Conservation (phyloP, 2,329 filamentous ascomycete genomes). For the Fusarium incarnatum region DNA sequence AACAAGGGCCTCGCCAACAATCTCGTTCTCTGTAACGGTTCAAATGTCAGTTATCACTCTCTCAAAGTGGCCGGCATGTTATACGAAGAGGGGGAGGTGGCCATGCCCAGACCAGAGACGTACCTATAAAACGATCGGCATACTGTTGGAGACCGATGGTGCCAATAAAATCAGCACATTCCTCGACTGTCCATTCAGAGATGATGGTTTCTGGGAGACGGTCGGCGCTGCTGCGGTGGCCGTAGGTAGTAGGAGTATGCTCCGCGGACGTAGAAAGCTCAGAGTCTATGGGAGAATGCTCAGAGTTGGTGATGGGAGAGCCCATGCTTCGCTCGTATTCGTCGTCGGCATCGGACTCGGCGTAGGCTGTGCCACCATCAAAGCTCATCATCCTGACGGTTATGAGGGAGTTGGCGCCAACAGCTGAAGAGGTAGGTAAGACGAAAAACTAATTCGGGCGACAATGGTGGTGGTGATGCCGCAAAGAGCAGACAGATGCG, state of each 20-base stretch:
- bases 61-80: not conserved
- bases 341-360: slow-evolving; percentile 84
- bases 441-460: slow-evolving; percentile 19
- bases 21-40: slow-evolving; percentile 80
- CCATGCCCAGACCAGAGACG: slow-evolving; percentile 49
- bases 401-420: slow-evolving; percentile 31
- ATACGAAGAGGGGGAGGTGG: not conserved
- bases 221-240: slow-evolving; percentile 72
- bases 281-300: slow-evolving; percentile 77
- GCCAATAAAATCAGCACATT: slow-evolving; percentile 89
- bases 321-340: slow-evolving; percentile 82
- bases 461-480: slow-evolving; percentile 22
- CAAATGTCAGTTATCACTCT: slow-evolving; percentile 34
- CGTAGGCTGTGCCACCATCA: slow-evolving; percentile 75
- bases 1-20: slow-evolving; percentile 90
- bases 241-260: slow-evolving; percentile 84
- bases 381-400: slow-evolving; percentile 64
- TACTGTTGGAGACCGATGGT: slow-evolving; percentile 86
- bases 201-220: slow-evolving; percentile 79
- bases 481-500: slow-evolving; percentile 28
- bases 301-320: slow-evolving; percentile 76
- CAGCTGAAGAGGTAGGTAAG: slow-evolving; percentile 9
- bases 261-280: slow-evolving; percentile 76
- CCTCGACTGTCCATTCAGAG: slow-evolving; percentile 83
- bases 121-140: slow-evolving; percentile 84